Conservation (phyloP, 2,329 filamentous ascomycete genomes). For the Cylindrodendrum hubeiense region DNA sequence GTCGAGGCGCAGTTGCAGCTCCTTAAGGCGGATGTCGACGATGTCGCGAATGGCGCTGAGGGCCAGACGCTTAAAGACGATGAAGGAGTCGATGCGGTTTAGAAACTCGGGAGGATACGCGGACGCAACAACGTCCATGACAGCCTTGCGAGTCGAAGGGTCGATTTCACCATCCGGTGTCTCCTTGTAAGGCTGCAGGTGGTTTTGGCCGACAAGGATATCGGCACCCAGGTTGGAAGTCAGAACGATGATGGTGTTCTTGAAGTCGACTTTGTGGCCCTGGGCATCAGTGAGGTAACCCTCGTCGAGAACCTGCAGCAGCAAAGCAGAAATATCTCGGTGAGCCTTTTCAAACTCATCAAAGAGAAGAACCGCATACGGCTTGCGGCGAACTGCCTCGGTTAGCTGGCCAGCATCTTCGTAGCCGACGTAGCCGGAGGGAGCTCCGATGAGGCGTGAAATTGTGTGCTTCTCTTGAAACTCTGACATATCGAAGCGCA, state of each 20-base stretch:
- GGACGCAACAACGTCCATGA: slow-evolving; percentile 87
- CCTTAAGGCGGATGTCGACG: slow-evolving; percentile 89
- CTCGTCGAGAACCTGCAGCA: slow-evolving; percentile 95
- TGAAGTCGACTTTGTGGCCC: slow-evolving; percentile 96
- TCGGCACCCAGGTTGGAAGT: slow-evolving; percentile 96
- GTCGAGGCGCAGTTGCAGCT: slow-evolving; percentile 85
- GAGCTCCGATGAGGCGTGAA: slow-evolving; percentile 90
- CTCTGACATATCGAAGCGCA: slow-evolving; percentile 97
- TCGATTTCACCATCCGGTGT: slow-evolving; percentile 77
- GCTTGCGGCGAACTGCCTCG: slow-evolving; percentile 93
- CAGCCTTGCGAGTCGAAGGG: slow-evolving; percentile 78
- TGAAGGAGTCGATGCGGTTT: slow-evolving; percentile 97
- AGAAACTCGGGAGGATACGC: slow-evolving; percentile 92
- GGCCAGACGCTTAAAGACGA: slow-evolving; percentile 91
- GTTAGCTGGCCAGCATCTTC: slow-evolving; percentile 97
- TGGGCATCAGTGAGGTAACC: slow-evolving; percentile 96
- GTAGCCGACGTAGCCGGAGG: slow-evolving; percentile 95
- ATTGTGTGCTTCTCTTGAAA: slow-evolving; percentile 98
- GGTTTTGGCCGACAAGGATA: slow-evolving; percentile 84
- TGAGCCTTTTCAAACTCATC: slow-evolving; percentile 99
- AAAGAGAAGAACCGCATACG: slow-evolving; percentile 93
- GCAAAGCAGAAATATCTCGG: slow-evolving; percentile 89
- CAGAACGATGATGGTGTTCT: slow-evolving; percentile 95
- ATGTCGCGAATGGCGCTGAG: slow-evolving; percentile 86
- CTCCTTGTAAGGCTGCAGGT: slow-evolving; percentile 72